phyloP scores from a whole-genome alignment of 805 yeast species.

The Wickerhamomyces rabaulensis region DNA sequence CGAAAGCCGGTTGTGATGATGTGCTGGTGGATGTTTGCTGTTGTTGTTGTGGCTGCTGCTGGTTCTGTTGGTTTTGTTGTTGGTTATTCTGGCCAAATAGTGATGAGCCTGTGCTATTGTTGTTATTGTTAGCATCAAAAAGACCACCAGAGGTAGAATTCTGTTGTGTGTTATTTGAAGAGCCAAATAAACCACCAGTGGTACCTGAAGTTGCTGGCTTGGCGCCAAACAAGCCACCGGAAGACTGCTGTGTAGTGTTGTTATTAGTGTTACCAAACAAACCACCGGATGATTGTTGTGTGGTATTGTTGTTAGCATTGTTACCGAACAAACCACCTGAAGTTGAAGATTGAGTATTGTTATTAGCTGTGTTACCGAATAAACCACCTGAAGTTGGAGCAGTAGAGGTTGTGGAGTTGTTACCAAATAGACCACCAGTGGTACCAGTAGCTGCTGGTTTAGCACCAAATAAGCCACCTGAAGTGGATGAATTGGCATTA shows the following conservation, averaged over 20 bases:
- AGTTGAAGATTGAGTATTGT: constrained; percentile 9
- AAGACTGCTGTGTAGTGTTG: constrained; percentile 9
- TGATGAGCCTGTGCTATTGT: constrained; percentile 10
- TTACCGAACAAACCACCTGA: constrained; percentile 30
- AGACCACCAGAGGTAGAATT: constrained; percentile 21
- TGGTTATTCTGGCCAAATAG: constrained; percentile 24
- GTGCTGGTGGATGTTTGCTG: constrained; percentile 15
- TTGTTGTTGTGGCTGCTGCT: constrained; percentile 14
- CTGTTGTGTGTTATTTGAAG: constrained; percentile 8
- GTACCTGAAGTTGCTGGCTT: constrained; percentile 8
- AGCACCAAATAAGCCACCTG: constrained; percentile 29
- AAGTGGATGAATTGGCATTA: constrained; percentile 7
- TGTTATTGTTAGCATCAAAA: constrained; percentile 26
- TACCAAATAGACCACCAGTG: constrained; percentile 25
- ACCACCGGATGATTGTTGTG: constrained; percentile 11
- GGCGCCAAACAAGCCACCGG: constrained; percentile 31
- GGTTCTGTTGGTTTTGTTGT: constrained; percentile 11
- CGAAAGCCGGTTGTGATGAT: constrained; percentile 21
- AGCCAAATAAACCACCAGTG: constrained; percentile 33
- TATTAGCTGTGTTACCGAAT: constrained; percentile 27
- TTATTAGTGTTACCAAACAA: constrained; percentile 22
- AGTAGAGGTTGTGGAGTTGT: constrained; percentile 5
- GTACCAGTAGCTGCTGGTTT: constrained; percentile 9
- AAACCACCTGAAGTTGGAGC: constrained; percentile 25
- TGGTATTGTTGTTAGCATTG: constrained; percentile 2